Conservation (phyloP, 805 yeast species). For the Vanderwaltozyma polyspora region DNA sequence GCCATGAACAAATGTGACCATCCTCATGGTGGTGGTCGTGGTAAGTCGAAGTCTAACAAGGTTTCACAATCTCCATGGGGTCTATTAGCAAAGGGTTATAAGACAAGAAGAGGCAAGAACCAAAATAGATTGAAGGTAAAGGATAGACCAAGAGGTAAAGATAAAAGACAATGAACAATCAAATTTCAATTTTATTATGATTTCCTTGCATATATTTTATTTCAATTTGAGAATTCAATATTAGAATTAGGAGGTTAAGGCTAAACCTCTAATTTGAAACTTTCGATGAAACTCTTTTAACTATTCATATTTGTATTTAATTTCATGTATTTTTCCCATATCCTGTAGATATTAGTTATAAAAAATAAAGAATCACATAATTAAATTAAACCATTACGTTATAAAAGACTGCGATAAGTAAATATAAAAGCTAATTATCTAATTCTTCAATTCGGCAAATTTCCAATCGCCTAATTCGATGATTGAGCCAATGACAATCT, state of each 20-base stretch:
- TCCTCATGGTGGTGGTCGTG: conserved; percentile 99
- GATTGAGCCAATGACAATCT: conserved; percentile 61
- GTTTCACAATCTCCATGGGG: conserved; percentile 96
- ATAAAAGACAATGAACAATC: conserved; percentile 6
- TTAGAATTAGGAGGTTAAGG: too few species aligned
- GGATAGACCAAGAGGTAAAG: conserved; percentile 81
- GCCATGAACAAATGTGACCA: conserved; percentile 97
- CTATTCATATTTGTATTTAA: too few species aligned
- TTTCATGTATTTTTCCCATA: too few species aligned
- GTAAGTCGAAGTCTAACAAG: conserved; percentile 94
- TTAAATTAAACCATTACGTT: too few species aligned
- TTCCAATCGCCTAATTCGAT: conserved; percentile 46
- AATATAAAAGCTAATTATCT: background rate
- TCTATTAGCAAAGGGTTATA: conserved; percentile 78
- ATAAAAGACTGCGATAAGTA: too few species aligned
- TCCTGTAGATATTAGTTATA: background rate
- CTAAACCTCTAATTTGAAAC: too few species aligned
- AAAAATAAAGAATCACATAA: too few species aligned
- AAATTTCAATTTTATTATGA: too few species aligned
- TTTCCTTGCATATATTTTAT: too few species aligned
- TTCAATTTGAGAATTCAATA: too few species aligned
- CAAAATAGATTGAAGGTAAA: conserved; percentile 74
- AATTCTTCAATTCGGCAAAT: conserved; percentile 3
- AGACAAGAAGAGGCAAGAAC: conserved; percentile 86
- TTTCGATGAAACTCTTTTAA: too few species aligned